Conservation (phyloP, 805 yeast species). For the Deakozyma indianensis region DNA sequence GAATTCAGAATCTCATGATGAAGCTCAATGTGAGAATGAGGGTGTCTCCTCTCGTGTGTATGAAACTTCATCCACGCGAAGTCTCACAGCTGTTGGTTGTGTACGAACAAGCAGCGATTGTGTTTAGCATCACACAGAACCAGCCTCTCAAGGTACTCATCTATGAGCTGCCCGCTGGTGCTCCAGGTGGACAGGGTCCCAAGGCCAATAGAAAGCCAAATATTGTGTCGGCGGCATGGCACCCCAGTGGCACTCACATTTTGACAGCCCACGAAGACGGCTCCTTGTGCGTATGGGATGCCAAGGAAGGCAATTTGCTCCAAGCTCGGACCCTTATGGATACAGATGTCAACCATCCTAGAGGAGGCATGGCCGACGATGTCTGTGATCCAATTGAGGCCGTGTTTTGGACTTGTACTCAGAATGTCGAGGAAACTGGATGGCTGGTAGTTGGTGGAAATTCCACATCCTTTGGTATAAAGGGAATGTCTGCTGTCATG, state of each 20-base stretch:
- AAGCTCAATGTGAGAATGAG: conserved; percentile 43
- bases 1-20: conserved; percentile 55
- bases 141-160: conserved; percentile 40
- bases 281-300: conserved; percentile 86
- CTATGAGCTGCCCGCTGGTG: conserved; percentile 50
- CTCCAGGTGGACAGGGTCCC: conserved; percentile 50
- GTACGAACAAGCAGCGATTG: conserved; percentile 53
- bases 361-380: conserved; percentile 7
- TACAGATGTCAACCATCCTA: conserved; percentile 44
- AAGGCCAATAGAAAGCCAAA: conserved; percentile 25
- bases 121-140: conserved; percentile 51
- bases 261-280: conserved; percentile 73
- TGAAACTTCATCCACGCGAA: conserved; percentile 84
- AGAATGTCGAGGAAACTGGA: conserved; percentile 69
- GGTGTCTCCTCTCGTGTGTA: conserved; percentile 46
- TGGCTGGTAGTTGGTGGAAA: conserved; percentile 60
- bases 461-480: conserved; percentile 26
- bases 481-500: conserved; percentile 26
- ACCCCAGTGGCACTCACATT: conserved; percentile 84
- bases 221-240: conserved; percentile 51
- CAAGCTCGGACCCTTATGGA: conserved; percentile 64
- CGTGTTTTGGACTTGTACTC: conserved; percentile 65
- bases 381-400: conserved; percentile 30
- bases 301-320: conserved; percentile 54
- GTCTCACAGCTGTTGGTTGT: conserved; percentile 63